phyloP scores from a whole-genome alignment of 305 asterid species.

The Petunia hybrid region DNA sequence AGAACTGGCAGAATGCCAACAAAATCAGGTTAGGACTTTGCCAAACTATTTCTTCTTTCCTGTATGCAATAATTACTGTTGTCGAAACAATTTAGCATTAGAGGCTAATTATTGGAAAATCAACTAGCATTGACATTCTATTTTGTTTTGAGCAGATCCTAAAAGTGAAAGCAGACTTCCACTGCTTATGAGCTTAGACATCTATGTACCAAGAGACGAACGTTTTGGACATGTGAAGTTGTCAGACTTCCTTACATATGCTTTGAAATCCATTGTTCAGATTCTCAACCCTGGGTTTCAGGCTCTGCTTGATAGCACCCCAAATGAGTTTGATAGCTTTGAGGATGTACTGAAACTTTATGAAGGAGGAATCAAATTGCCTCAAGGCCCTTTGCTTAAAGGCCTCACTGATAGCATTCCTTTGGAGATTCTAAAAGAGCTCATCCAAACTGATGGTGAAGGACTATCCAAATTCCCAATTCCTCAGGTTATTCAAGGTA shows the following conservation, averaged over 20 bases:
- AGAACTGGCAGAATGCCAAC: constrained; percentile 71
- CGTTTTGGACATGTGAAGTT: constrained; percentile 64
- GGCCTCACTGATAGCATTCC: constrained; percentile 50
- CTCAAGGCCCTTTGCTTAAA: no score
- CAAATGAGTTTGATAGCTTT: constrained; percentile 77
- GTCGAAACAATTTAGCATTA: no score
- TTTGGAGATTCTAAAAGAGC: constrained; percentile 57
- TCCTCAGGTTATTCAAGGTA: constrained; percentile 70
- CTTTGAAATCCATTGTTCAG: constrained; percentile 72
- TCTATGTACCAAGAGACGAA: no score
- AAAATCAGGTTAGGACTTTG: constrained; percentile 45
- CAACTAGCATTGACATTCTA: no score
- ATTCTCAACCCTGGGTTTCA: constrained; percentile 61
- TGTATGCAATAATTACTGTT: no score
- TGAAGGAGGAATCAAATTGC: no score
- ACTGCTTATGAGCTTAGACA: constrained; percentile 52
- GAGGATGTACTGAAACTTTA: no score
- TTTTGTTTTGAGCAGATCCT: no score
- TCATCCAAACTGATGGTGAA: no score
- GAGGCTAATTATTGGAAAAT: no score
- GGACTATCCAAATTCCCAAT: constrained; percentile 65
- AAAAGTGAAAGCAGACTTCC: constrained; percentile 36
- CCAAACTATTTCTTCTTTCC: not conserved
- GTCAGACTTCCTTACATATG: constrained; percentile 82
- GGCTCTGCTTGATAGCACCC: constrained; percentile 58